Evolutionary conservation across 768 basidiomycete species (phyloP).

Genomic region (Suillus subaureus): DNA sequence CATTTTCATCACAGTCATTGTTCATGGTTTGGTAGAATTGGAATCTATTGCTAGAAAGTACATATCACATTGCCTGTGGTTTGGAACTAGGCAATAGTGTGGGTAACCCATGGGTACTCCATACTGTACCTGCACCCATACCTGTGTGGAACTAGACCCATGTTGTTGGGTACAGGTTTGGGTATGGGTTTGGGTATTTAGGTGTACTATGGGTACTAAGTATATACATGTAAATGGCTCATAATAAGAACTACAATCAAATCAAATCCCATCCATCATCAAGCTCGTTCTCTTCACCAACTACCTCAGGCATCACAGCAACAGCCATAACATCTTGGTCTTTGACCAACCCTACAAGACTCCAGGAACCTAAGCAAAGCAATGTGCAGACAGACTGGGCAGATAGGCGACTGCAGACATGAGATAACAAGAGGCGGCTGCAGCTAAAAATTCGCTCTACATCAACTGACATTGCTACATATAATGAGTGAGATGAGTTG

Average conservation of each 20-base stretch:
- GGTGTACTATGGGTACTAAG: background rate
- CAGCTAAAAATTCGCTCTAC: slow-evolving; percentile 17
- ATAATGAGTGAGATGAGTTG: slow-evolving; percentile 15
- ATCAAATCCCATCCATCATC: slow-evolving; percentile 15
- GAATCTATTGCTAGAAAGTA: too few relatives aligned
- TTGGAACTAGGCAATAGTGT: slow-evolving; percentile 7
- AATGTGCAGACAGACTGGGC: slow-evolving; percentile 26
- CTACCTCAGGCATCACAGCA: slow-evolving; percentile 14
- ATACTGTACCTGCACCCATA: slow-evolving; percentile 6
- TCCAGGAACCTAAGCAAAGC: slow-evolving; percentile 37
- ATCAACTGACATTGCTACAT: slow-evolving; percentile 14
- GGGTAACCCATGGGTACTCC: slow-evolving; percentile 9
- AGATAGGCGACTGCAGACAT: slow-evolving; percentile 28
- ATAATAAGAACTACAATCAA: background rate
- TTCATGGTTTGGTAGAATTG: too few relatives aligned
- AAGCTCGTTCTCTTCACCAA: slow-evolving; percentile 14
- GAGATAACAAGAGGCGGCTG: slow-evolving; percentile 20
- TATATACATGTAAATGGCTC: too few relatives aligned
- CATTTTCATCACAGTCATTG: too few relatives aligned
- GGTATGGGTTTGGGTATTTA: background rate
- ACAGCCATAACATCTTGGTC: slow-evolving; percentile 24
- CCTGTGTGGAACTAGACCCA: background rate
- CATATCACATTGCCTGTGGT: too few relatives aligned
- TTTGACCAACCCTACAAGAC: slow-evolving; percentile 26
- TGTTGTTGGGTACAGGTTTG: background rate